Conservation (phyloP, 225 moss, liverwort and hornwort genomes). For the Sphagnum contortum region DNA sequence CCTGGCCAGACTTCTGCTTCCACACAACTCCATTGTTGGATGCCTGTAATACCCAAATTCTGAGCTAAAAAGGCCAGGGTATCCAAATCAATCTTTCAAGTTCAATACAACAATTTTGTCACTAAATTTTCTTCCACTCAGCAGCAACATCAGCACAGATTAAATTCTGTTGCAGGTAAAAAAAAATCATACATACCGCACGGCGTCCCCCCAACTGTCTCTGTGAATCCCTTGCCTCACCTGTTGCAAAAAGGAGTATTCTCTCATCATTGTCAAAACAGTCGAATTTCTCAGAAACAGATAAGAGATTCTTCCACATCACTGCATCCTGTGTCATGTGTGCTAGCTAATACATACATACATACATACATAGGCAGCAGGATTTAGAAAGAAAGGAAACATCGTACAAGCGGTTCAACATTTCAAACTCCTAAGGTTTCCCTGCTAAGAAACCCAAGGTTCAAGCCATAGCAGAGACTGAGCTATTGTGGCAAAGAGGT, state of each 20-base stretch:
- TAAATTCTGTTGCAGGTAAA: background rate
- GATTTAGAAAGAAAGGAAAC: background rate
- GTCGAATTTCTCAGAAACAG: constrained; percentile 3
- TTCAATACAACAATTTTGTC: background rate
- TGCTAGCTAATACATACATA: background rate
- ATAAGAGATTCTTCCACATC: too few species aligned
- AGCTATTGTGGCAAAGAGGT: too few species aligned
- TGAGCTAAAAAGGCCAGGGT: background rate
- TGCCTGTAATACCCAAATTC: constrained; percentile 9
- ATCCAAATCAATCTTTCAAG: background rate
- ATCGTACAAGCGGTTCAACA: background rate
- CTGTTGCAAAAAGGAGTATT: constrained; percentile 5
- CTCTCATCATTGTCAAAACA: too few species aligned
- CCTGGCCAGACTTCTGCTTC: constrained; percentile 40
- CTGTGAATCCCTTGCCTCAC: constrained; percentile 16
- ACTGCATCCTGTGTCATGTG: background rate
- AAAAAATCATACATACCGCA: constrained; percentile 11
- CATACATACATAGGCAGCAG: background rate
- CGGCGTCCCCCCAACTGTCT: constrained; percentile 14
- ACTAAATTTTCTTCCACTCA: background rate
- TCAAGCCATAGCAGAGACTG: too few species aligned
- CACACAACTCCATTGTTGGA: constrained; percentile 20
- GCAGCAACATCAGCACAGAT: background rate
- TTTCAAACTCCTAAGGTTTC: background rate
- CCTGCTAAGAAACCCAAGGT: too few species aligned